Conservation (phyloP, 768 basidiomycete genomes). For the Lactifluus hygrophoroides region DNA sequence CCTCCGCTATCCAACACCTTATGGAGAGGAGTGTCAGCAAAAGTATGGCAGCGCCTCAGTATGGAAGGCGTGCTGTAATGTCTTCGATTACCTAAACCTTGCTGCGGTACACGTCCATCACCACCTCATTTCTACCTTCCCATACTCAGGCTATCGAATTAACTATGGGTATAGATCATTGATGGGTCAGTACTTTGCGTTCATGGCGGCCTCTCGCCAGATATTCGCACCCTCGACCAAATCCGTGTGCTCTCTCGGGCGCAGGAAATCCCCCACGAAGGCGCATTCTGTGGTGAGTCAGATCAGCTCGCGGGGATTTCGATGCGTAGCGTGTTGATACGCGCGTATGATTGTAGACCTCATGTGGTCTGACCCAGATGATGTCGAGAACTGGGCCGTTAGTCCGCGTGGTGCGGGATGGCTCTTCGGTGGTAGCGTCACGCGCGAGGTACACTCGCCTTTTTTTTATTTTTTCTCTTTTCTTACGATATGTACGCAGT, state of each 20-base stretch:
- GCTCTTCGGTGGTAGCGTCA: constrained; percentile 84
- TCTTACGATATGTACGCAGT: constrained; percentile 35
- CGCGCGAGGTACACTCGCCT: constrained; percentile 53
- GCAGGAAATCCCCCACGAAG: constrained; percentile 98
- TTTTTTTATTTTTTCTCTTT: neutral
- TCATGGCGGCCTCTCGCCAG: constrained; percentile 92
- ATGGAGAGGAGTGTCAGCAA: constrained; percentile 88
- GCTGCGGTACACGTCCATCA: constrained; percentile 59
- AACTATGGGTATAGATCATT: constrained; percentile 58
- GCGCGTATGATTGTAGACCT: constrained; percentile 45
- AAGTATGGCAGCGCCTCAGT: constrained; percentile 94
- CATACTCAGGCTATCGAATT: neutral
- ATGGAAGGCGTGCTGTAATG: constrained; percentile 96
- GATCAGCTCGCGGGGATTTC: neutral
- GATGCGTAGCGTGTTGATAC: neutral
- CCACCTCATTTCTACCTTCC: neutral
- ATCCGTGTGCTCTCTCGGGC: constrained; percentile 86
- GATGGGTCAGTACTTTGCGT: constrained; percentile 91
- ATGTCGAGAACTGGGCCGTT: constrained; percentile 93
- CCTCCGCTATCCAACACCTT: constrained; percentile 5
- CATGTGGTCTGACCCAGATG: constrained; percentile 98
- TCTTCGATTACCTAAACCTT: constrained; percentile 92
- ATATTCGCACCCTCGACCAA: constrained; percentile 91
- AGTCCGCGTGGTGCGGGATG: constrained; percentile 95
- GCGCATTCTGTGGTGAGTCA: constrained; percentile 83